phyloP scores from a whole-genome alignment of 106 monocot genomes.

The Posidonia australis region DNA sequence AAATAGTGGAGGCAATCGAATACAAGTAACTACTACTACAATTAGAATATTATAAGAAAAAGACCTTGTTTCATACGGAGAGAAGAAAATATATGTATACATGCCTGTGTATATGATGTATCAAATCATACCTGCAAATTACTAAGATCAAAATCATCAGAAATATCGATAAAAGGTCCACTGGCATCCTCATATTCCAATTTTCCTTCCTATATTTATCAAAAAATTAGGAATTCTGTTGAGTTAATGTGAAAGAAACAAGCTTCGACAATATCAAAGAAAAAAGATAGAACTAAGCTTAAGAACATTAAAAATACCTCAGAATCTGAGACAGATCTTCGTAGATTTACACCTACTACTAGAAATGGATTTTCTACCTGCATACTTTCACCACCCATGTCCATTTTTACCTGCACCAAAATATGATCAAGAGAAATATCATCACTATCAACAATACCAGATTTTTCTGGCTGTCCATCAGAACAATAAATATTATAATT shows the following conservation, averaged over 20 bases:
- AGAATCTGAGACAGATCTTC: constrained; percentile 26
- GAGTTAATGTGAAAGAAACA: not conserved
- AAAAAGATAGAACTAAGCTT: not conserved
- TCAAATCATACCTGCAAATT: constrained; percentile 49
- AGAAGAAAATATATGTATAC: not conserved
- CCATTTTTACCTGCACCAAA: constrained; percentile 19
- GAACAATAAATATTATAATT: constrained; percentile 41
- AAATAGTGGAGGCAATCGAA: too few relatives aligned
- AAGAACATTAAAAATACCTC: constrained; percentile 30
- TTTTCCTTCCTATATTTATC: constrained; percentile 30
- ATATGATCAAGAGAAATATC: constrained; percentile 16
- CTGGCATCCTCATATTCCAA: constrained; percentile 21
- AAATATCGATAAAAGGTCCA: constrained; percentile 21
- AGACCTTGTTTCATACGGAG: not conserved
- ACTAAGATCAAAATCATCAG: constrained; percentile 42
- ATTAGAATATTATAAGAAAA: too few relatives aligned
- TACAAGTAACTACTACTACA: too few relatives aligned
- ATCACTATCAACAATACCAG: constrained; percentile 24
- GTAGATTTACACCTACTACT: constrained; percentile 8
- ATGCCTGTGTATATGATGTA: not conserved
- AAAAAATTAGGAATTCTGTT: not conserved
- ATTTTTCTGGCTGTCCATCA: constrained; percentile 30
- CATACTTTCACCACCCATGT: constrained; percentile 27
- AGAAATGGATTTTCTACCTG: constrained; percentile 29
- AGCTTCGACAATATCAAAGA: constrained; percentile 2